A percentile compares a stretch with the other conserved stretches of the same genome.
Conservation (phyloP, 139 green algal genomes). For the Eudorina sp. region DNA sequence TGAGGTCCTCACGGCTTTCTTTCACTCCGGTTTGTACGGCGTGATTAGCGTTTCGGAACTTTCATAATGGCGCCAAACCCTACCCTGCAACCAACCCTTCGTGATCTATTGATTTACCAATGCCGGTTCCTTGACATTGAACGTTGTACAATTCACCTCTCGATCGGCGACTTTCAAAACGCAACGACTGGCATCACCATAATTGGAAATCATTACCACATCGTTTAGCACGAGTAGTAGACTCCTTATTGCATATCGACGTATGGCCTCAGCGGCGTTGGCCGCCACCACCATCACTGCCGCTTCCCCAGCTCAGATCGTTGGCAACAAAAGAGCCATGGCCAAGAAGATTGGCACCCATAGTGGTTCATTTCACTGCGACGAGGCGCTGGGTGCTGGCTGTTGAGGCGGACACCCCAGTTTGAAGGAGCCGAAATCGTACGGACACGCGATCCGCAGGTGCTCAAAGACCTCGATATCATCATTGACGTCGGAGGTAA, state of each 20-base stretch:
- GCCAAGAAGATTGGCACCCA: slow-evolving; percentile 88
- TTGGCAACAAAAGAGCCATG: slow-evolving; percentile 50
- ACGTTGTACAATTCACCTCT: too few relatives aligned
- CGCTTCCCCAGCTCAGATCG: neutral
- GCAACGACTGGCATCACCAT: too few relatives aligned
- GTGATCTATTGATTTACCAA: too few relatives aligned
- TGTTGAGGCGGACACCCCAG: slow-evolving; percentile 78
- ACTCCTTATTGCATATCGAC: neutral
- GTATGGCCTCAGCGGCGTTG: slow-evolving; percentile 8
- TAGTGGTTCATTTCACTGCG: slow-evolving; percentile 96
- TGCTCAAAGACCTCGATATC: slow-evolving; percentile 85
- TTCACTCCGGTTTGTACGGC: too few relatives aligned
- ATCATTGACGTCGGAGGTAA: slow-evolving; percentile 94
- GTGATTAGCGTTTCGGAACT: too few relatives aligned
- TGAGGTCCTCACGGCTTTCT: too few relatives aligned
- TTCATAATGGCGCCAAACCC: too few relatives aligned
- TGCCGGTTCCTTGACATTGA: too few relatives aligned
- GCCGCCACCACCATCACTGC: neutral
- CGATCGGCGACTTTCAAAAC: too few relatives aligned
- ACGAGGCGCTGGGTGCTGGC: slow-evolving; percentile 96
- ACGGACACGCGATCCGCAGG: slow-evolving; percentile 82
- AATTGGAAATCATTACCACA: neutral
- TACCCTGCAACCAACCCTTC: too few relatives aligned
- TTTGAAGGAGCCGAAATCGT: slow-evolving; percentile 79
- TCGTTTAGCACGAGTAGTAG: neutral